phyloP scores from a whole-genome alignment of 495 filamentous ascomycete species.

The Amphirosellinia nigrospora region DNA sequence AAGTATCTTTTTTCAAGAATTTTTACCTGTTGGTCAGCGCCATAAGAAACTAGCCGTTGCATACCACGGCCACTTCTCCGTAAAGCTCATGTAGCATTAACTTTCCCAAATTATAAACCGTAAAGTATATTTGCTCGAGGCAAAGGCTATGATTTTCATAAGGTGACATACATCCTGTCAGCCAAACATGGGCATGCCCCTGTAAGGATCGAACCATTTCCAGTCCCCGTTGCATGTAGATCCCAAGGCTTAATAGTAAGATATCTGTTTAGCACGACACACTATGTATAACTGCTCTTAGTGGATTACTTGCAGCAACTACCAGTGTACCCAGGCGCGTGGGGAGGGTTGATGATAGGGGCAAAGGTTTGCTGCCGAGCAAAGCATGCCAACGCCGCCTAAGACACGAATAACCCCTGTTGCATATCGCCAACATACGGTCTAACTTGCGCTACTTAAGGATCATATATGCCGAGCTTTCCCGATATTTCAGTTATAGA shows the following conservation, averaged over 20 bases:
- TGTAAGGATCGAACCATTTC: constrained; percentile 15
- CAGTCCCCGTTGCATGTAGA: constrained; percentile 22
- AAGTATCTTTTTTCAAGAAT: neutral
- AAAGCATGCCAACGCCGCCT: constrained; percentile 19
- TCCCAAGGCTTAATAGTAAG: neutral
- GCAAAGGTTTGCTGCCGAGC: neutral
- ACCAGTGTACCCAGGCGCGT: neutral
- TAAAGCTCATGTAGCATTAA: neutral
- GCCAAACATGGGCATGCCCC: constrained; percentile 14
- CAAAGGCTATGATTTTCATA: neutral
- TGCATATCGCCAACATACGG: constrained; percentile 20
- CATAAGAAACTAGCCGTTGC: too few species aligned
- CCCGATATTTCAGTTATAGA: constrained; percentile 8
- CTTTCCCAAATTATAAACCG: neutral
- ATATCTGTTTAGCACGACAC: constrained; percentile 9
- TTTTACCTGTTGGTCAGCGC: neutral
- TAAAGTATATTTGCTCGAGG: neutral
- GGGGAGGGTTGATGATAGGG: constrained; percentile 13
- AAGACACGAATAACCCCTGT: constrained; percentile 15
- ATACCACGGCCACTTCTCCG: too few species aligned
- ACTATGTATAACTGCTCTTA: neutral
- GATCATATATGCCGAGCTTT: neutral
- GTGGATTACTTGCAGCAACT: constrained; percentile 17
- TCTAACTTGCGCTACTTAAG: neutral
- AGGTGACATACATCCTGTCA: constrained; percentile 25